These are phyloP conservation scores for Nothopassalora personata DNA, from an alignment of 2,329 filamentous ascomycete genomes.

Conservation along the genomic window DNA sequence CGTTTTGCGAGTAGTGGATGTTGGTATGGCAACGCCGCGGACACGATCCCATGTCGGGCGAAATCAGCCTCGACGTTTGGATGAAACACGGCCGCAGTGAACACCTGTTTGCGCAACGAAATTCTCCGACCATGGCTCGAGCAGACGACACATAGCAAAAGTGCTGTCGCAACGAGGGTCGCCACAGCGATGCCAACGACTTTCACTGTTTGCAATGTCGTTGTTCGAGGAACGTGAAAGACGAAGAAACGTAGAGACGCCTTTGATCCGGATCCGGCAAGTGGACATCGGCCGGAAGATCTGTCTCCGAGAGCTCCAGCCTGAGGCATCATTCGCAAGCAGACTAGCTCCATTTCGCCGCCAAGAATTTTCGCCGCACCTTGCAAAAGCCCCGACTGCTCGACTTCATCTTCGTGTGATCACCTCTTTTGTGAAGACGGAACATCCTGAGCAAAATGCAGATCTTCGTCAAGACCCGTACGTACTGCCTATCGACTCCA, in stretches of 20 bases:
- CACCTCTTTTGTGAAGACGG: not conserved
- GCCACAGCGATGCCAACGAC: not conserved
- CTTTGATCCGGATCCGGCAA: not conserved
- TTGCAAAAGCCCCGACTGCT: not conserved
- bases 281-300: not conserved
- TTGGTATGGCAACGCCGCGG: not conserved
- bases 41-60: not conserved
- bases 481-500: conserved; percentile 38
- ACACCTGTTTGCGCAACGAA: not conserved
- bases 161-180: not conserved
- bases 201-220: not conserved
- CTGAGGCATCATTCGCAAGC: not conserved
- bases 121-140: not conserved
- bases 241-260: not conserved
- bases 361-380: not conserved
- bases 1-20: not conserved
- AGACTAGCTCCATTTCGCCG: not conserved
- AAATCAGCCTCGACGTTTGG: not conserved
- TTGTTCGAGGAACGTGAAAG: not conserved
- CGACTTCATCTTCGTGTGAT: not conserved
- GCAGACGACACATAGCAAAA: not conserved
- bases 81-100: not conserved
- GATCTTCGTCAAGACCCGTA: conserved; percentile 96
- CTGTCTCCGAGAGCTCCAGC: not conserved
- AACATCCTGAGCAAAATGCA: conserved; percentile 54